These are phyloP conservation scores for Erysimum cheiri DNA, from an alignment of 441 rosid genomes.

Conservation along the genomic window DNA sequence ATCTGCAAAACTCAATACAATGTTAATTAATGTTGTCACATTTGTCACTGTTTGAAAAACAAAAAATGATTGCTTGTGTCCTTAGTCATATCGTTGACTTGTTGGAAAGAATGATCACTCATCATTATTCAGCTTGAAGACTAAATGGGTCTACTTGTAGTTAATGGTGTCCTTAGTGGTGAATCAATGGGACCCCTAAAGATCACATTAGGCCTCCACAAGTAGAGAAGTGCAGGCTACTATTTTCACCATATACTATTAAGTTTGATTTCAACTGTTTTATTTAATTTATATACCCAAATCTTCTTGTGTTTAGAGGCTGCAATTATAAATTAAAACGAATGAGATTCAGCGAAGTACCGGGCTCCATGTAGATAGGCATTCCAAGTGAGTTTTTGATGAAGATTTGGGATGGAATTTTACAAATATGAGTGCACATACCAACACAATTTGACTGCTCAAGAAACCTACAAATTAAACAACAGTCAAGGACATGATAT, in stretches of 20 bases:
- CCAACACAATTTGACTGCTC: constrained; percentile 89
- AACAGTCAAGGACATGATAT: constrained; percentile 27
- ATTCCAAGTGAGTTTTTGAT: constrained; percentile 81
- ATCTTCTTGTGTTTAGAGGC: constrained; percentile 7
- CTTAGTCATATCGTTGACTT: constrained; percentile 34
- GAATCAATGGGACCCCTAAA: constrained; percentile 58
- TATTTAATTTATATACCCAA: too few relatives aligned
- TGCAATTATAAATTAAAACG: constrained; percentile 8
- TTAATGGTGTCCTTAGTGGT: constrained; percentile 70
- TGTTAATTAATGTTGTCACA: constrained; percentile 28
- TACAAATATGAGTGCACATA: constrained; percentile 92
- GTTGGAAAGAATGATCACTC: constrained; percentile 28
- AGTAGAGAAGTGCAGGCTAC: constrained; percentile 58
- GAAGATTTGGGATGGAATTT: constrained; percentile 76
- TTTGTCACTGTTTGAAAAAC: background rate
- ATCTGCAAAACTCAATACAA: constrained; percentile 59
- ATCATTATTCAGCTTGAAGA: constrained; percentile 45
- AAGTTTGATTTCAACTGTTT: constrained; percentile 33
- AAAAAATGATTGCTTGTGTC: constrained; percentile 33
- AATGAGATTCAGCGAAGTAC: constrained; percentile 51
- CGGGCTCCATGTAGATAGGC: constrained; percentile 90
- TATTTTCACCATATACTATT: constrained; percentile 39
- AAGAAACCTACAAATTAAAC: constrained; percentile 64
- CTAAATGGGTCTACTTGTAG: constrained; percentile 56
- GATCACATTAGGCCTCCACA: constrained; percentile 67